Base-by-base conservation (phyloP, 306 rosid species). In the Glycine latifolia region DNA sequence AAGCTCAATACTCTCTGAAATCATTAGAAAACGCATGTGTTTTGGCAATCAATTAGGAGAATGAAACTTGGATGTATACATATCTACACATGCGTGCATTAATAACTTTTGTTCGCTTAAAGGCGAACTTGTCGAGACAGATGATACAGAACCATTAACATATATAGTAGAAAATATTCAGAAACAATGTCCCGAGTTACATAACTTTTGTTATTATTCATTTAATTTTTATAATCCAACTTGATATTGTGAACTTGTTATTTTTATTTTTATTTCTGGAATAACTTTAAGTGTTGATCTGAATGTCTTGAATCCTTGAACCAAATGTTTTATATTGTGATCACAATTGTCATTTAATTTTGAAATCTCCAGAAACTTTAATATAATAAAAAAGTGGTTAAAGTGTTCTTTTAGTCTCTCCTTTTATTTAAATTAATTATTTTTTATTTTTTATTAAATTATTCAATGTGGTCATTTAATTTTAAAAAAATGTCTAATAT, bases 71-170 rank as follows among this genome's bases (percentile, higher is more conserved):
- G 31, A 26, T 26, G 31, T 54, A n/a, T 52, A 35, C 33, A 43
- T 33, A 20, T 20, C 0, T 20, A 20, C 20, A 20, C 20, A 20
- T 20, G 20, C 20, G 20, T 20, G 20, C 20, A 20, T 20, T 20
- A 20, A 20, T 20, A 20, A 20, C 20, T 20, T 20, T 20, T 20
- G 20, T 20, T 20, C 20, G 20, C 20, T 20, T 20, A 20, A 20
- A 20, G 20, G 20, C 20, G 20, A 80, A 50, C 84, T 50, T 62
- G 67, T 72, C 56, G 56, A 80, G 67, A 80, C 73, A 80, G 48
- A 60, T 33, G 55, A 35, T 31, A 17, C 1, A 49, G 10, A 33
- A 71, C 71, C 78, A 79, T 16, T 46, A 3, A 37, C 50, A 20
- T n/a, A n/a, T n/a, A n/a, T 2, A 66, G 39, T 46, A 14, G 10